These are phyloP conservation scores for Casuarina cunninghamiana DNA, from an alignment of 306 rosid species.

Conservation along the genomic window DNA sequence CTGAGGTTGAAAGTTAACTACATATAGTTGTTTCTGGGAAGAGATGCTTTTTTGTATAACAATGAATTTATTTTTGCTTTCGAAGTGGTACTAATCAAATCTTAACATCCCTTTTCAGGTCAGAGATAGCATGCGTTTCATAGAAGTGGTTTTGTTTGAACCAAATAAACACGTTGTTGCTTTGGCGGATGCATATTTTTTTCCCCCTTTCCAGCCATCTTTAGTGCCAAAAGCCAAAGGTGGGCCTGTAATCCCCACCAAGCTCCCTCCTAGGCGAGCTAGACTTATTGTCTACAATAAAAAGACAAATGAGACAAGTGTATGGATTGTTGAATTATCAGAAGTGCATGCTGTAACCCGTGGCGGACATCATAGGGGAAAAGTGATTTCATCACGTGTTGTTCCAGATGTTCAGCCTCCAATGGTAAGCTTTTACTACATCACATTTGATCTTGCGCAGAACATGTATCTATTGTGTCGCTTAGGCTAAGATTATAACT, in stretches of 20 bases:
- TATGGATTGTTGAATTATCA: constrained; percentile 77
- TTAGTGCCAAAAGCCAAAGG: constrained; percentile 82
- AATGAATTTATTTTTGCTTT: neutral
- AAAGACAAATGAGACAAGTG: constrained; percentile 70
- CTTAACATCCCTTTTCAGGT: constrained; percentile 48
- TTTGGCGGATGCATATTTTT: constrained; percentile 90
- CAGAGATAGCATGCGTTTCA: constrained; percentile 88
- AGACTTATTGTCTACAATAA: constrained; percentile 81
- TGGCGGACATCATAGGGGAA: constrained; percentile 92
- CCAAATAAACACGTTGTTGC: constrained; percentile 89
- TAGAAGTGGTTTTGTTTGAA: constrained; percentile 77
- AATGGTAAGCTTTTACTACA: constrained; percentile 51
- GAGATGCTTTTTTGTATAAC: neutral
- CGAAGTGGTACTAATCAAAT: constrained; percentile 20
- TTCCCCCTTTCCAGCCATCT: constrained; percentile 93
- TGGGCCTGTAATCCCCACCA: constrained; percentile 72
- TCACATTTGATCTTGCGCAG: neutral
- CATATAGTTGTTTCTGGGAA: constrained; percentile 1
- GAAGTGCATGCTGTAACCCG: constrained; percentile 95
- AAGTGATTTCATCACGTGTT: constrained; percentile 72
- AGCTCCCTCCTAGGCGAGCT: constrained; percentile 91
- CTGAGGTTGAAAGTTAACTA: constrained; percentile 57
- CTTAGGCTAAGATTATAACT: neutral
- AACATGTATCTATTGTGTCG: neutral
- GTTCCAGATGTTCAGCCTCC: constrained; percentile 92